Base-by-base conservation (phyloP, 345 rosid genomes). In the Schrenkiella parvula region DNA sequence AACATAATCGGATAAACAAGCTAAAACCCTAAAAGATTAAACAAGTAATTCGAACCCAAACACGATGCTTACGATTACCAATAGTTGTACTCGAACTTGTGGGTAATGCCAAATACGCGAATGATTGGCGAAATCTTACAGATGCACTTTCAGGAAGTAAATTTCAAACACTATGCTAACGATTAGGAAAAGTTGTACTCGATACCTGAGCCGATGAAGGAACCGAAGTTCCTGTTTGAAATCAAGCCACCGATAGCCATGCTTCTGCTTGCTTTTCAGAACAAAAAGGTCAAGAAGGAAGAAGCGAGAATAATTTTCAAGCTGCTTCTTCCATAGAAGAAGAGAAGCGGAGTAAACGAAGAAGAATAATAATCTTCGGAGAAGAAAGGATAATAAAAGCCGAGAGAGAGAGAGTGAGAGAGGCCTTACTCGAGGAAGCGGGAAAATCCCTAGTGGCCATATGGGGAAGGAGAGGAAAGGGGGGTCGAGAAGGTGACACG, bases 221-320 rank as follows among this genome's bases (percentile, higher is more conserved):
- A 80, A 68, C 83, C 84, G 21, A 84, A 84, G 81, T 79, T 81
- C 74, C 87, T 83, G 82, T 72, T 84, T 12, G 92, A 87, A 84
- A 91, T 78, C 78, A 95, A 81, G 70, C 89, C 80, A 72, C 95
- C 93, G 64, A 89, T 83, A 44, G 90, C 90, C 99, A 93, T 91
- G 32, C 14, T 34, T 21, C 7, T 80, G 59, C 23, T 74, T 25
- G 29, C 28, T 76, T 29, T 32, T 25, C 14, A 22, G 28, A 9
- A 61, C 10, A 37, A 72, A 53, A 66, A 22, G 8, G 35, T 39
- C 0, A 6, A n/a, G 39, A 6, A n/a, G 39, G 18, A 29, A 64
- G 42, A 14, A 37, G 54, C 10, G 68, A 58, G 53, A 22, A 1
- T 19, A 1, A 1, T 6, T 2, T 1, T 58, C 77, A 81, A 75